phyloP scores from a whole-genome alignment of 2,329 filamentous ascomycete genomes.

The Aspergillus terreus region DNA sequence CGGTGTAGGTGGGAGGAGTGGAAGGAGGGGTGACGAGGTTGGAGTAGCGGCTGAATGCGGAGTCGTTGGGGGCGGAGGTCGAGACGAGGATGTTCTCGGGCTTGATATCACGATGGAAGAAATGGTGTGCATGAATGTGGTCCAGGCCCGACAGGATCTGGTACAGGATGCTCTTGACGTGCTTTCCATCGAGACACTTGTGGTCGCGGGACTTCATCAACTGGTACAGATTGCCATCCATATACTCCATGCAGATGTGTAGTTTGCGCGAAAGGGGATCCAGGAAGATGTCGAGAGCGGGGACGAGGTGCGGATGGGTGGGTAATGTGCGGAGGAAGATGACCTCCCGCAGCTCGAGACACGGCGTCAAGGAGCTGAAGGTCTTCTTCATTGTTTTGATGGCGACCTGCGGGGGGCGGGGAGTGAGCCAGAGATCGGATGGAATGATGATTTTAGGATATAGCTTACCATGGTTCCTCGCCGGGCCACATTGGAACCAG shows the following conservation, averaged over 20 bases:
- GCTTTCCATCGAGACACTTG: slow-evolving; percentile 83
- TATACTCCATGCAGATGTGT: slow-evolving; percentile 98
- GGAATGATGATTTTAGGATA: neutral
- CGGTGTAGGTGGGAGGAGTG: slow-evolving; percentile 87
- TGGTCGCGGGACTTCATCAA: slow-evolving; percentile 98
- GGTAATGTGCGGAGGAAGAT: slow-evolving; percentile 92
- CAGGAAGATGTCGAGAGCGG: slow-evolving; percentile 95
- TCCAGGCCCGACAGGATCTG: slow-evolving; percentile 96
- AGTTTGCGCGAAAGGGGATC: slow-evolving; percentile 94
- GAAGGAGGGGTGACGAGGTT: slow-evolving; percentile 90
- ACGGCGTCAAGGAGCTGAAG: slow-evolving; percentile 87
- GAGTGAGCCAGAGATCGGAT: slow-evolving; percentile 9
- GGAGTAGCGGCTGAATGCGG: slow-evolving; percentile 89
- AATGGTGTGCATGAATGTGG: slow-evolving; percentile 94
- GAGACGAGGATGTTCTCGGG: slow-evolving; percentile 98
- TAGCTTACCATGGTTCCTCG: slow-evolving; percentile 81
- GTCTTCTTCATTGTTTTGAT: slow-evolving; percentile 99
- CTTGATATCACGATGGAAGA: slow-evolving; percentile 99
- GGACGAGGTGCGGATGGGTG: slow-evolving; percentile 86
- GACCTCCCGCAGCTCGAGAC: slow-evolving; percentile 90
- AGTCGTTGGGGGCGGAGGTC: slow-evolving; percentile 80
- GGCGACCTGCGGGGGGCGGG: slow-evolving; percentile 63
- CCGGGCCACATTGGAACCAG: slow-evolving; percentile 81
- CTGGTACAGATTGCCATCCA: slow-evolving; percentile 98
- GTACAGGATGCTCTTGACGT: slow-evolving; percentile 95